These are phyloP conservation scores for Luffa aegyptiaca DNA, from an alignment of 306 rosid genomes.

Conservation along the genomic window DNA sequence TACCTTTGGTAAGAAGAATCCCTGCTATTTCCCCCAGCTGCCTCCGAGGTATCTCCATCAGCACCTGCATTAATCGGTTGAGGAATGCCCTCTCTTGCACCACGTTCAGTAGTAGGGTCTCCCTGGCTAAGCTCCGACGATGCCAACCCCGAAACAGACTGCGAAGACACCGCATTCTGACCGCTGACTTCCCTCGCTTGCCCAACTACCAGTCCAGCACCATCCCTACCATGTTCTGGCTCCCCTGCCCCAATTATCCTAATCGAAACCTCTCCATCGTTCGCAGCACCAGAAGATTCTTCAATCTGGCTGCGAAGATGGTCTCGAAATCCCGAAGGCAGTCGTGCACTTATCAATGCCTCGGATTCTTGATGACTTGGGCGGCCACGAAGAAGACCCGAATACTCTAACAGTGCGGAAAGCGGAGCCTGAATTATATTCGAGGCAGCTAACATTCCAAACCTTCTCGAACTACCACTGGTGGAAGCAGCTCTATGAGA, in stretches of 20 bases:
- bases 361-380: constrained; percentile 36
- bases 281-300: constrained; percentile 17
- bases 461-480: constrained; percentile 36
- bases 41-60: constrained; percentile 43
- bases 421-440: constrained; percentile 71
- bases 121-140: constrained; percentile 15
- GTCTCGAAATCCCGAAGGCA: constrained; percentile 21
- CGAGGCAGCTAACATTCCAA: constrained; percentile 44
- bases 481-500: constrained; percentile 30
- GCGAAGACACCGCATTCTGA: constrained; percentile 25
- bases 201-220: constrained; percentile 41
- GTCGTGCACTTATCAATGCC: constrained; percentile 26
- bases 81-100: constrained; percentile 37
- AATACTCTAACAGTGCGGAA: constrained; percentile 63
- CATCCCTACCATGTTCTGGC: constrained; percentile 47
- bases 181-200: constrained; percentile 29
- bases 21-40: constrained; percentile 49
- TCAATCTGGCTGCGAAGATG: constrained; percentile 27
- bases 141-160: constrained; percentile 17
- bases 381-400: constrained; percentile 54
- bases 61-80: constrained; percentile 23
- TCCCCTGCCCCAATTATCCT: constrained; percentile 72
- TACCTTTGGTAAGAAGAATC: constrained; percentile 95
- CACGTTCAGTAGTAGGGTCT: constrained; percentile 25
- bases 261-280: constrained; percentile 77